A percentile compares a stretch with the other conserved stretches of the same genome.
Evolutionary conservation across 1,284 basidiomycete species (phyloP).

Genomic region (Flammula alnicola): DNA sequence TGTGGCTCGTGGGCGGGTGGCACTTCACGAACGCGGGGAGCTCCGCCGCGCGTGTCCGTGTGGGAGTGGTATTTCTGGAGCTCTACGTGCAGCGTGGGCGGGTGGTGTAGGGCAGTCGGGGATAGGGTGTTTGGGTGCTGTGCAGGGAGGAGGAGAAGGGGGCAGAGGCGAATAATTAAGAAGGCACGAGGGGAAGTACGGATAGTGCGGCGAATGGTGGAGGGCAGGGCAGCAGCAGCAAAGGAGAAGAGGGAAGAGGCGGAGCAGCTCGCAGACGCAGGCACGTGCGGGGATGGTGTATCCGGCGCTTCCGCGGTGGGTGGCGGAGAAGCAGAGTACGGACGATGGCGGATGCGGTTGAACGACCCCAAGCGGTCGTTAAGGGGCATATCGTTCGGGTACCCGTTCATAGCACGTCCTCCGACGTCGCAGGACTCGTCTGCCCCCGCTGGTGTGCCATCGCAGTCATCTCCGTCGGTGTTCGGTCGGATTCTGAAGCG

Average conservation of each 20-base stretch:
- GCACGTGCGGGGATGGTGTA: constrained; percentile 29
- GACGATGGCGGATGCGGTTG: constrained; percentile 43
- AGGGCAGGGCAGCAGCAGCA: constrained; percentile 16
- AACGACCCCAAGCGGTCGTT: constrained; percentile 49
- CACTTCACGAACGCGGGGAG: constrained; percentile 55
- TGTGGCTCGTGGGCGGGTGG: constrained; percentile 79
- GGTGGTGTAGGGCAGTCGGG: constrained; percentile 15
- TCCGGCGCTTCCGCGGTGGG: constrained; percentile 47
- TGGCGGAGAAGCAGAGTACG: constrained; percentile 47
- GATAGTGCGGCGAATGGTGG: constrained; percentile 4
- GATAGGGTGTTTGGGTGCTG: constrained; percentile 17
- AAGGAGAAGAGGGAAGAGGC: constrained; percentile 18
- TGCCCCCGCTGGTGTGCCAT: constrained; percentile 2
- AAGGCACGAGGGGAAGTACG: constrained; percentile 6
- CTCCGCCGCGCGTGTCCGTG: constrained; percentile 41
- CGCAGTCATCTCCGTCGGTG: background rate
- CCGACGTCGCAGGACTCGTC: constrained; percentile 24
- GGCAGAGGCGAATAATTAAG: background rate
- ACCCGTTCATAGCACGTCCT: constrained; percentile 48
- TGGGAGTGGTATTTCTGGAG: constrained; percentile 49
- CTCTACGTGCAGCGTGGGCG: constrained; percentile 22
- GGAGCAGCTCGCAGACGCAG: constrained; percentile 19
- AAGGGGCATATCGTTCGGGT: constrained; percentile 50
- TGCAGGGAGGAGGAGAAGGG: background rate
- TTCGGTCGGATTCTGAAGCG: constrained; percentile 19